phyloP scores from a whole-genome alignment of 1,284 basidiomycete species.

The Tranzscheliella williamsii region DNA sequence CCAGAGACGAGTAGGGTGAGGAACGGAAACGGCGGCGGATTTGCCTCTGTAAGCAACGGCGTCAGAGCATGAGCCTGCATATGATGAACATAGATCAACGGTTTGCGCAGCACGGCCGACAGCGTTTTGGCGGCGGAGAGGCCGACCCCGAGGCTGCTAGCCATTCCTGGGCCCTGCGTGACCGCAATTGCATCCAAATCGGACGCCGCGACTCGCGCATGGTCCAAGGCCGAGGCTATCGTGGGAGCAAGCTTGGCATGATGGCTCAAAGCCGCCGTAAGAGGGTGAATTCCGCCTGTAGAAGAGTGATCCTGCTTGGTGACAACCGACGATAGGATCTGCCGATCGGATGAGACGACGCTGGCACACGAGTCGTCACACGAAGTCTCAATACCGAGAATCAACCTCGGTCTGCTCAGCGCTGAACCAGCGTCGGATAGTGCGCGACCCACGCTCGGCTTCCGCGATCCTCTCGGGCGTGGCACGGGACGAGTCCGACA shows the following conservation, averaged over 20 bases:
- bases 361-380: conserved; percentile 59
- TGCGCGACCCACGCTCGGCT: too few relatives aligned
- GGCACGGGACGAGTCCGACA: too few relatives aligned
- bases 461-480: too few relatives aligned
- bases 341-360: conserved; percentile 42
- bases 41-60: conserved; percentile 23
- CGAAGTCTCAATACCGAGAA: conserved; percentile 58
- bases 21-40: conserved; percentile 49
- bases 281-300: conserved; percentile 54
- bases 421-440: too few relatives aligned
- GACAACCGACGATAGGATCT: conserved; percentile 48
- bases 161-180: conserved; percentile 58
- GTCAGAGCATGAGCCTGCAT: conserved; percentile 50
- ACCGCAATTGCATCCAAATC: conserved; percentile 57
- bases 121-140: conserved; percentile 51
- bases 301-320: conserved; percentile 51
- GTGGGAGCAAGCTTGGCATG: conserved; percentile 44
- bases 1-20: conserved; percentile 56
- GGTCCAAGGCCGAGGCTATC: conserved; percentile 32
- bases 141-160: conserved; percentile 47
- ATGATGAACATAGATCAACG: conserved; percentile 56
- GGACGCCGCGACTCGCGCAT: conserved; percentile 9
- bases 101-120: conserved; percentile 38
- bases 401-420: conserved; percentile 9
- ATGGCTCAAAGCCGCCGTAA: conserved; percentile 45